Base-by-base conservation (phyloP, 768 basidiomycete species). In the Infundibulicybe gibba region DNA sequence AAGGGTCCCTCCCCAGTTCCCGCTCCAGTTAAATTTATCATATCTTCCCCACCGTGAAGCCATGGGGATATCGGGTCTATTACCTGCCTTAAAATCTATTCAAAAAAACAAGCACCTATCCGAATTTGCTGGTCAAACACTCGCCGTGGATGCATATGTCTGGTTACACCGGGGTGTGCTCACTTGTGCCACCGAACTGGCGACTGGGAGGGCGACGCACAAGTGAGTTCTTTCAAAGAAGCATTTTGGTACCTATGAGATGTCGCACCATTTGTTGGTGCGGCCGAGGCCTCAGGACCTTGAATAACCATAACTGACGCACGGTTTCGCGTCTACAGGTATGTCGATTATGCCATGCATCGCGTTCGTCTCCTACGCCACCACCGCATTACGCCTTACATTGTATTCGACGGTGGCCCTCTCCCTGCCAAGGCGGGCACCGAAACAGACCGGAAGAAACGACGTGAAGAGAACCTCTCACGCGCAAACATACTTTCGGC, bases 391-490 rank as follows among this genome's bases (percentile, higher is more conserved):
- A 77, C 77, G 43, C 95, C 97, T 1, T 93, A 89, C 62, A 71
- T 99, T 19, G 97, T 99, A 14, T 95, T 99, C 57, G 97, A 98
- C 60, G 97, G 97, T 13, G 95, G 95, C 0, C 90, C 89, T 9
- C 79, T 99, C 25, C 94, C 94, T 6, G 94, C 95, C 13, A 99
- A 99, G 76, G 83, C 80, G 61, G 84, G 83, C 0, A 98, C 95
- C 0, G 97, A 99, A 55, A 75, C 70, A 15, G 87, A 86, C 33
- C 80, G 97, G 40, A 85, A 80, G 60, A 76, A 82, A 48, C 77
- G 75, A 49, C 82, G 95, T 42, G 81, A 82, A 15, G 91, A 93
- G 50, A 84, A 83, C 55, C 75, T 90, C 3, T 76, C 83, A 3
- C 79, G 78, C 41, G 97, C 87, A 8, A 82, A 85, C 31, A 72